Conservation (phyloP, 352 stramenopile genomes). For the Albugo laibachii region DNA sequence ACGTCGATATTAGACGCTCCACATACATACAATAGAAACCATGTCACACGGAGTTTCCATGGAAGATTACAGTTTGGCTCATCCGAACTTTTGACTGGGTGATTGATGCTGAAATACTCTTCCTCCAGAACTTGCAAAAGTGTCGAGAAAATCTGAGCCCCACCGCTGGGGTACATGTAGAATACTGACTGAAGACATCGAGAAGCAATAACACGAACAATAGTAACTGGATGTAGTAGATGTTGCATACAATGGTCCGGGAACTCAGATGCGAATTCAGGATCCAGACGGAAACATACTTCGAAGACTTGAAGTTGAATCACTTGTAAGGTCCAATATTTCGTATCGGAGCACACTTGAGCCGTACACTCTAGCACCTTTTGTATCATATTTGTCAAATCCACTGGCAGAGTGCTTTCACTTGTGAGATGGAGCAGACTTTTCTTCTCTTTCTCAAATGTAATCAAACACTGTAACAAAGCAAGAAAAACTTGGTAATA, state of each 20-base stretch:
- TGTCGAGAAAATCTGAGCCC: constrained; percentile 13
- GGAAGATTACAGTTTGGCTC: neutral
- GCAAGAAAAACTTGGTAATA: neutral
- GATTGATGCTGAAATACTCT: neutral
- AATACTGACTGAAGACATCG: constrained; percentile 39
- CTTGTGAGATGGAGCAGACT: neutral
- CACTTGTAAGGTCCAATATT: neutral
- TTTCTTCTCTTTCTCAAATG: neutral
- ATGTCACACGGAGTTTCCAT: neutral
- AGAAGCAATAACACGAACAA: constrained; percentile 27
- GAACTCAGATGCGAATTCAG: constrained; percentile 28
- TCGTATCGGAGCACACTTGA: neutral
- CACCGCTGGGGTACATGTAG: constrained; percentile 66
- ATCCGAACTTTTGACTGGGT: neutral
- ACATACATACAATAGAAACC: neutral
- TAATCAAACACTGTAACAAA: neutral
- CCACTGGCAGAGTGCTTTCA: neutral
- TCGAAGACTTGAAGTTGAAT: constrained; percentile 22
- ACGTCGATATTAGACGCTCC: neutral
- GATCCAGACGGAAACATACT: constrained; percentile 42
- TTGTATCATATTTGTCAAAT: neutral
- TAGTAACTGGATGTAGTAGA: constrained; percentile 27
- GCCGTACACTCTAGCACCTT: neutral
- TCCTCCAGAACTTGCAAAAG: neutral
- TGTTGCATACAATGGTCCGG: constrained; percentile 21